Evolutionary conservation across 1,284 basidiomycete genomes (phyloP).

Genomic region (Malassezia furfur): DNA sequence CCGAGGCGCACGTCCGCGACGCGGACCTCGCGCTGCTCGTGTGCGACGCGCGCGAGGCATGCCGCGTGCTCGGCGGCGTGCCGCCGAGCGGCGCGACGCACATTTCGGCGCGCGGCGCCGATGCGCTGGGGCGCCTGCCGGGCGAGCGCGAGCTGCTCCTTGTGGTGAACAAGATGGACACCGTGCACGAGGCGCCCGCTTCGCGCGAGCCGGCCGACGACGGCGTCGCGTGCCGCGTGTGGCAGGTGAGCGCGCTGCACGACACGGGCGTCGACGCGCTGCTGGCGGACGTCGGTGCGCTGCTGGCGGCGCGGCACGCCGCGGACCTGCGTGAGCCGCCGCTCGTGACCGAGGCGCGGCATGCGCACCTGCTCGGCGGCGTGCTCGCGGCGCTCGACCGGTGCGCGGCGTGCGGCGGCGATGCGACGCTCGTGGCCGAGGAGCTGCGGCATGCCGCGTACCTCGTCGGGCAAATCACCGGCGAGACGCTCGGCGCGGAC

Average conservation of each 20-base stretch:
- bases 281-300: constrained; percentile 55
- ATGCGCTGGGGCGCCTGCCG: neutral
- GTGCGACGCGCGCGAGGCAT: constrained; percentile 58
- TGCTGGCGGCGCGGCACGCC: constrained; percentile 56
- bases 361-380: constrained; percentile 63
- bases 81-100: constrained; percentile 2
- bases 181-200: constrained; percentile 40
- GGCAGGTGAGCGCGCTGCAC: constrained; percentile 60
- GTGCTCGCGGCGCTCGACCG: constrained; percentile 60
- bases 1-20: constrained; percentile 56
- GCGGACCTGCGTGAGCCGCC: constrained; percentile 51
- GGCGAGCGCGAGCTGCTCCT: constrained; percentile 49
- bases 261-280: constrained; percentile 57
- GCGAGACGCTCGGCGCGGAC: constrained; percentile 60
- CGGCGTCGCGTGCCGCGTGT: constrained; percentile 35
- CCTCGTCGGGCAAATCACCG: constrained; percentile 69
- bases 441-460: constrained; percentile 72
- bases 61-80: constrained; percentile 24
- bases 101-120: neutral
- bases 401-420: constrained; percentile 47
- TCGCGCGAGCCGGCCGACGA: neutral
- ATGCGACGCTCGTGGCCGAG: constrained; percentile 70
- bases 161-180: constrained; percentile 66
- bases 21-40: constrained; percentile 70
- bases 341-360: constrained; percentile 67